These are phyloP conservation scores for Salvia splendens DNA, from an alignment of 257 asterid genomes.

Conservation along the genomic window DNA sequence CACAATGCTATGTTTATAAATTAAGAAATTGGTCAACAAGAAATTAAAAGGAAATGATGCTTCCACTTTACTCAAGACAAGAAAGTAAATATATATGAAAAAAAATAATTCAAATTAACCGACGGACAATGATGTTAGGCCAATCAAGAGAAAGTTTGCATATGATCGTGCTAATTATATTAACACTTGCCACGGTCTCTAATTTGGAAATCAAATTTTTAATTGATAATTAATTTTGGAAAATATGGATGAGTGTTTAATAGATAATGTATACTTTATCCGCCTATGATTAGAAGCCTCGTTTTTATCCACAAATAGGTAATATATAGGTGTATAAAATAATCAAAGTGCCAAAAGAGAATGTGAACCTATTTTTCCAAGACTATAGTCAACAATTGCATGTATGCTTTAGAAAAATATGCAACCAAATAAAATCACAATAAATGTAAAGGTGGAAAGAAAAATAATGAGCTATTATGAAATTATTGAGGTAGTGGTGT, in stretches of 20 bases:
- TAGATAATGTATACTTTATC: no score
- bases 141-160: conserved; percentile 42
- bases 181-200: conserved; percentile 2
- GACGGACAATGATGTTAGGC: conserved; percentile 35
- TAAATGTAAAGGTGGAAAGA: conserved; percentile 15
- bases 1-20: not conserved
- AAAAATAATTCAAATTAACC: conserved; percentile 17
- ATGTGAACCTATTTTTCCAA: not conserved
- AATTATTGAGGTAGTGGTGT: conserved; percentile 37
- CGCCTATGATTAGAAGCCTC: no score
- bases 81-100: not conserved
- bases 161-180: conserved; percentile 29
- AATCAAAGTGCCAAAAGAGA: not conserved
- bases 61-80: conserved; percentile 11
- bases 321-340: no score
- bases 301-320: no score
- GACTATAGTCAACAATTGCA: not conserved
- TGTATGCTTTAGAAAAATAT: not conserved
- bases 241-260: not conserved
- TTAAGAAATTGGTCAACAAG: conserved; percentile 25
- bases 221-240: not conserved
- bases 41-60: conserved; percentile 22
- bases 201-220: not conserved
- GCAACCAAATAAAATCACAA: conserved; percentile 15
- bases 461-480: conserved; percentile 29